Percentiles rank a stretch among this genome's conserved stretches.
Conservation (phyloP, 2,329 filamentous ascomycete species). For the Emmonsiellopsis sp. region DNA sequence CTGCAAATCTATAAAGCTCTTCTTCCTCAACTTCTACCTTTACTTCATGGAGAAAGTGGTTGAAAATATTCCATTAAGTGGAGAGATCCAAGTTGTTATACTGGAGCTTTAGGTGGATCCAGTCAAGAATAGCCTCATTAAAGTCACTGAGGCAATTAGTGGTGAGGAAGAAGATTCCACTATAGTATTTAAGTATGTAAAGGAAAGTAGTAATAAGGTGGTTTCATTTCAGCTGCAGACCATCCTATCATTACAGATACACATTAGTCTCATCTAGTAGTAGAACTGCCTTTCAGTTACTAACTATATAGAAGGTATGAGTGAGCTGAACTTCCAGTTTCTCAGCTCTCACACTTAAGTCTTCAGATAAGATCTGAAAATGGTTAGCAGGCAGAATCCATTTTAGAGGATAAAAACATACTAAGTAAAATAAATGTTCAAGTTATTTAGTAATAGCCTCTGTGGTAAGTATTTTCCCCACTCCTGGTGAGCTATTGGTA, state of each 20-base stretch:
- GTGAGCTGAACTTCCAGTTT: conserved; percentile 4
- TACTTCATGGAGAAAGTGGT: no score
- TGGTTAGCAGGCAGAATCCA: neutral
- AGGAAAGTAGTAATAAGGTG: conserved; percentile 8
- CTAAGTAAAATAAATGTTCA: neutral
- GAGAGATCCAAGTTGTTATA: no score
- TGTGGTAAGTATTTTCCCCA: conserved; percentile 6
- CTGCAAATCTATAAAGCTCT: no score
- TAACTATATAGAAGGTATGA: conserved; percentile 6
- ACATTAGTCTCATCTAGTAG: conserved; percentile 10
- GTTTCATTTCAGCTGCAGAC: neutral
- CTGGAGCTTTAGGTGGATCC: no score
- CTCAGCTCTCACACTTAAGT: no score
- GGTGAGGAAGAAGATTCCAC: conserved; percentile 23
- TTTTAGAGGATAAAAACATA: no score
- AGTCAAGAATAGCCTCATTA: no score
- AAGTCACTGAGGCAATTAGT: no score
- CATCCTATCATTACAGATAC: neutral
- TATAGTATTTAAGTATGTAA: conserved; percentile 16
- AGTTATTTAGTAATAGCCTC: neutral
- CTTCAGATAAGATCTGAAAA: no score
- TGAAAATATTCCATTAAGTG: no score
- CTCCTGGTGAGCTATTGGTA: no score
- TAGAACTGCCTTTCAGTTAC: conserved; percentile 7
- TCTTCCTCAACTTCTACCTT: no score